Evolutionary conservation across 116 monocot genomes (phyloP).

Genomic region (Iris pallida): DNA sequence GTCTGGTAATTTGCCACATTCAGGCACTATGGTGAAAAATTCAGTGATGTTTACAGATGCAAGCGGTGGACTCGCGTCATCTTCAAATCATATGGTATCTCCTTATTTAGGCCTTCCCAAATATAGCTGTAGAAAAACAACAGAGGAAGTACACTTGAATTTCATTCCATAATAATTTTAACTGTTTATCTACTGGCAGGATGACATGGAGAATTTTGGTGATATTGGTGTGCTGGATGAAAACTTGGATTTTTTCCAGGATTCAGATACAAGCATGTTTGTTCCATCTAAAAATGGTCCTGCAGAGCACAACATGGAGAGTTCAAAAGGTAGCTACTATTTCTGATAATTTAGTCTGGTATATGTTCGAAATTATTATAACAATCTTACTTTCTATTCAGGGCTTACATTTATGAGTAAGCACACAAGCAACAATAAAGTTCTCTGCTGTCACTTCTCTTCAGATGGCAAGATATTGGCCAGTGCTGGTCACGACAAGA

Average conservation of each 20-base stretch:
- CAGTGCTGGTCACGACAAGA: slow-evolving; percentile 49
- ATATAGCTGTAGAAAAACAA: too few species aligned
- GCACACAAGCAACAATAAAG: slow-evolving; percentile 69
- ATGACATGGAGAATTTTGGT: slow-evolving; percentile 86
- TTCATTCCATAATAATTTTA: not conserved
- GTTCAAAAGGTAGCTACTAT: slow-evolving; percentile 44
- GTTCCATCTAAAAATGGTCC: slow-evolving; percentile 58
- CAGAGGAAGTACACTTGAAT: not conserved
- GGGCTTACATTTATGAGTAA: slow-evolving; percentile 58
- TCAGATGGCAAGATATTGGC: slow-evolving; percentile 42
- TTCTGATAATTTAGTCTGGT: not conserved
- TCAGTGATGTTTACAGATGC: slow-evolving; percentile 9
- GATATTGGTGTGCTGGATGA: slow-evolving; percentile 92
- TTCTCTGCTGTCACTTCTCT: slow-evolving; percentile 87
- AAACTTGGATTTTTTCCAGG: slow-evolving; percentile 89
- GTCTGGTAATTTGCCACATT: slow-evolving; percentile 3
- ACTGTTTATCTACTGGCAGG: slow-evolving; percentile 26
- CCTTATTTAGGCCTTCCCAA: not conserved
- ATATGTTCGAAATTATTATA: too few species aligned
- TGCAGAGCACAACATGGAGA: slow-evolving; percentile 59
- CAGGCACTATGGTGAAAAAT: slow-evolving; percentile 8
- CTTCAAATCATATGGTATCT: slow-evolving; percentile 20
- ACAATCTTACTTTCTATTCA: slow-evolving; percentile 12
- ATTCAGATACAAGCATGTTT: slow-evolving; percentile 82
- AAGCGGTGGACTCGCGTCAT: slow-evolving; percentile 13